Conservation (phyloP, 306 rosid genomes). For the Abrus pulchellus region DNA sequence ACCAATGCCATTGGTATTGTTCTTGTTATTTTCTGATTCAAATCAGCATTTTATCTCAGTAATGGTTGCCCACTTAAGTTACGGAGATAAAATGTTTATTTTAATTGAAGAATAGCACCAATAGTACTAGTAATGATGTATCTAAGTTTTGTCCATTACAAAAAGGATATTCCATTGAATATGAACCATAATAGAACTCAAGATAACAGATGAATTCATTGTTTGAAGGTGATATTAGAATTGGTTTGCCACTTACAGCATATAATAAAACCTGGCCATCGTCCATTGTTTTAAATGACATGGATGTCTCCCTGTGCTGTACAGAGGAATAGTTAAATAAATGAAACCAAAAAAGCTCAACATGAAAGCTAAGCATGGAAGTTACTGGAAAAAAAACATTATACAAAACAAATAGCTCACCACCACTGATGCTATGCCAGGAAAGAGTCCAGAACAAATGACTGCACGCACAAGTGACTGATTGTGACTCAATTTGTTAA, state of each 20-base stretch:
- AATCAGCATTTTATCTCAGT: neutral
- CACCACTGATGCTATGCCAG: slow-evolving; percentile 97
- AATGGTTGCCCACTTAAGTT: neutral
- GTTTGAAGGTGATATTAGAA: slow-evolving; percentile 26
- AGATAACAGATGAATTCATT: slow-evolving; percentile 13
- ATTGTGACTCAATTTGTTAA: slow-evolving; percentile 84
- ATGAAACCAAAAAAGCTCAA: slow-evolving; percentile 34
- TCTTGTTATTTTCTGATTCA: neutral
- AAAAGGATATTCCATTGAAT: slow-evolving; percentile 10
- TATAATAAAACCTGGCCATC: slow-evolving; percentile 94
- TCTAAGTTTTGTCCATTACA: neutral
- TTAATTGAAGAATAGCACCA: neutral
- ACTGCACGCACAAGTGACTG: slow-evolving; percentile 94
- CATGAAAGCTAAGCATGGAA: slow-evolving; percentile 18
- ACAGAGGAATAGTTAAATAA: slow-evolving; percentile 37
- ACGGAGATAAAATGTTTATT: neutral
- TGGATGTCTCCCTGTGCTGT: slow-evolving; percentile 99
- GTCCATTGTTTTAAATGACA: slow-evolving; percentile 97
- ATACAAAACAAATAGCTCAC: slow-evolving; percentile 57
- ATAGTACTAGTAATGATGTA: neutral
- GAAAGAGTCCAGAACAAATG: slow-evolving; percentile 96
- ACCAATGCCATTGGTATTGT: neutral
- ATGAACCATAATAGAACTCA: slow-evolving; percentile 11
- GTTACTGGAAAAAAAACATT: slow-evolving; percentile 34
- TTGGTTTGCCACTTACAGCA: slow-evolving; percentile 69